Evolutionary conservation across 129 eudicot genomes (phyloP).

Genomic region (Chrysanthemum lavandulifolium): DNA sequence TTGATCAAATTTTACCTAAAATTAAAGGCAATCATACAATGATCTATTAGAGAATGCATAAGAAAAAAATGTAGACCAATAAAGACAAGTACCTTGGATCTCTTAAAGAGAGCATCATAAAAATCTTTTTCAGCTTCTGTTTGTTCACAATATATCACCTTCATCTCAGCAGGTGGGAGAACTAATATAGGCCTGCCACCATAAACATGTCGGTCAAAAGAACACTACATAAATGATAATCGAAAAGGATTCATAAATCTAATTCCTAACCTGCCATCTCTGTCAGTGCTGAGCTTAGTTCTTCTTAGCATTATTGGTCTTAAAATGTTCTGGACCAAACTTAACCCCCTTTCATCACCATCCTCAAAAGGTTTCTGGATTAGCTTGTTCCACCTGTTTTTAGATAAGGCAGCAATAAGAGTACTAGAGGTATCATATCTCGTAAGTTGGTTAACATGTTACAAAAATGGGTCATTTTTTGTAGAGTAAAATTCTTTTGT

Average conservation of each 20-base stretch:
- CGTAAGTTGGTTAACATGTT: no score
- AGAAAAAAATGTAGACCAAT: constrained; percentile 1
- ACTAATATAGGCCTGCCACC: constrained; percentile 87
- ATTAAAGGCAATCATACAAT: constrained; percentile 15
- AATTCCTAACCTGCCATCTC: constrained; percentile 75
- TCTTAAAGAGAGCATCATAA: constrained; percentile 89
- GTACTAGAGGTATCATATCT: no score
- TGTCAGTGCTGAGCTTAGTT: constrained; percentile 82
- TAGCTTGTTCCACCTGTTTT: constrained; percentile 94
- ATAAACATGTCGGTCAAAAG: constrained; percentile 1
- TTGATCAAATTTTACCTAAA: constrained; percentile 87
- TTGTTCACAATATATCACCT: constrained; percentile 78
- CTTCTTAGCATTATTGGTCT: constrained; percentile 92
- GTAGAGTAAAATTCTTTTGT: no score
- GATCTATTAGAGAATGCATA: not conserved
- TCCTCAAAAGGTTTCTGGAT: constrained; percentile 97
- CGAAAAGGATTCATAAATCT: not conserved
- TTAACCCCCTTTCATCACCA: constrained; percentile 93
- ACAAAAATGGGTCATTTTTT: no score
- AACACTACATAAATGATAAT: not conserved
- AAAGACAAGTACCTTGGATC: constrained; percentile 63
- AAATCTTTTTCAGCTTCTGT: constrained; percentile 92
- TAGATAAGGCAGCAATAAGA: not conserved
- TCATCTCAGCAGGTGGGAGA: constrained; percentile 84
- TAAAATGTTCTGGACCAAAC: constrained; percentile 78